These are phyloP conservation scores for Monosporozyma servazzii DNA, from an alignment of 805 yeast genomes.

Conservation along the genomic window DNA sequence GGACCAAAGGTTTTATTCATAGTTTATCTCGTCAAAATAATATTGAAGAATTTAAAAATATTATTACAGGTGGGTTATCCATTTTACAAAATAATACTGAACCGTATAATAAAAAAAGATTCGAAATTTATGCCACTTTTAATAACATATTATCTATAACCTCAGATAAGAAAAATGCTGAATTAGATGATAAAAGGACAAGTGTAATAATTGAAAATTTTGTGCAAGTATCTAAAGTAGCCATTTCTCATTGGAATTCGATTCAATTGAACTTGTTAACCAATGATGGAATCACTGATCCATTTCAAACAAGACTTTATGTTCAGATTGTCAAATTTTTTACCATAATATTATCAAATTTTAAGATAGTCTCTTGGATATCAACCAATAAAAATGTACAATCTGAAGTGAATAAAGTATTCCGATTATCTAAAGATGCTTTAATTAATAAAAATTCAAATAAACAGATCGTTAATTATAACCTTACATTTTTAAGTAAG, in stretches of 20 bases:
- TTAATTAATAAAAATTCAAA: slow-evolving; percentile 18
- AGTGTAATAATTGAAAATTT: slow-evolving; percentile 14
- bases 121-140: slow-evolving; percentile 28
- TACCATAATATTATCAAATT: slow-evolving; percentile 17
- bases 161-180: slow-evolving; percentile 4
- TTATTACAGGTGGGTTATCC: slow-evolving; percentile 21
- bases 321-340: slow-evolving; percentile 26
- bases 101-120: slow-evolving; percentile 8
- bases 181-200: slow-evolving; percentile 13
- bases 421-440: slow-evolving; percentile 11
- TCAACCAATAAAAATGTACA: slow-evolving; percentile 8
- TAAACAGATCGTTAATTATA: slow-evolving; percentile 22
- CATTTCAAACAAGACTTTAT: slow-evolving; percentile 23
- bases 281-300: slow-evolving; percentile 15
- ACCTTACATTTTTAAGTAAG: slow-evolving; percentile 20
- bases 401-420: slow-evolving; percentile 11
- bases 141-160: slow-evolving; percentile 21
- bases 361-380: slow-evolving; percentile 14
- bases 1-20: slow-evolving; percentile 27
- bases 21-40: slow-evolving; percentile 12
- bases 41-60: slow-evolving; percentile 16
- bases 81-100: slow-evolving; percentile 8
- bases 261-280: slow-evolving; percentile 14
- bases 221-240: slow-evolving; percentile 7
- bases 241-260: slow-evolving; percentile 11